Conservation (phyloP, 1,284 basidiomycete genomes). For the Irpex rosettiformis region DNA sequence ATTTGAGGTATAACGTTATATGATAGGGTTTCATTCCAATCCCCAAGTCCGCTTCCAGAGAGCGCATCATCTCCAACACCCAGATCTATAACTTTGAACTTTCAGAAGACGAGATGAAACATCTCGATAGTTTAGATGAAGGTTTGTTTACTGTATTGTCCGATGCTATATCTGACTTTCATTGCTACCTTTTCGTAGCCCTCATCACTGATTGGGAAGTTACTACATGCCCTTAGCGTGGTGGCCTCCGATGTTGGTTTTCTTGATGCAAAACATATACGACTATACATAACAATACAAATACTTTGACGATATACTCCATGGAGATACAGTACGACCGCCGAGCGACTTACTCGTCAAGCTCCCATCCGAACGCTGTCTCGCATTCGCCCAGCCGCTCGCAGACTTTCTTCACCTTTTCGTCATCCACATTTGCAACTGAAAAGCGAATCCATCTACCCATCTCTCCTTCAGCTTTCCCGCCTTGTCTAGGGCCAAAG, state of each 20-base stretch:
- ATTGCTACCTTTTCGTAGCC: conserved; percentile 30
- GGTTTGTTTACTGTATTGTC: conserved; percentile 28
- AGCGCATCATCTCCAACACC: conserved; percentile 55
- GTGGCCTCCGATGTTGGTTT: background rate
- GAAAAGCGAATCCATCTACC: conserved; percentile 74
- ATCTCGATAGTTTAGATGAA: conserved; percentile 55
- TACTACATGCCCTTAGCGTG: conserved; percentile 31
- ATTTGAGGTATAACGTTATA: background rate
- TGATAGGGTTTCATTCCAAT: conserved; percentile 51
- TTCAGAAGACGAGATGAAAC: conserved; percentile 42
- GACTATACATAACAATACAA: background rate
- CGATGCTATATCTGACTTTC: no score
- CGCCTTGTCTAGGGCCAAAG: conserved; percentile 43
- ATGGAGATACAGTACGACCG: background rate
- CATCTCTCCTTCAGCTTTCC: conserved; percentile 33
- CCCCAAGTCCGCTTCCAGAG: conserved; percentile 55
- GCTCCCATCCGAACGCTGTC: conserved; percentile 24
- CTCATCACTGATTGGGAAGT: conserved; percentile 54
- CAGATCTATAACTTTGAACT: conserved; percentile 61
- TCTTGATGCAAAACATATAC: background rate
- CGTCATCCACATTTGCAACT: conserved; percentile 77
- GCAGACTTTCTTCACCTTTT: conserved; percentile 56
- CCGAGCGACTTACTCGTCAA: conserved; percentile 13
- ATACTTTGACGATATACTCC: background rate
- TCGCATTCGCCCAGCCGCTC: conserved; percentile 45